Evolutionary conservation across 1,139 yeast genomes (phyloP), one percentile per base, ranked within the genome.

Genomic region (Diutina pseudorugosa): DNA sequence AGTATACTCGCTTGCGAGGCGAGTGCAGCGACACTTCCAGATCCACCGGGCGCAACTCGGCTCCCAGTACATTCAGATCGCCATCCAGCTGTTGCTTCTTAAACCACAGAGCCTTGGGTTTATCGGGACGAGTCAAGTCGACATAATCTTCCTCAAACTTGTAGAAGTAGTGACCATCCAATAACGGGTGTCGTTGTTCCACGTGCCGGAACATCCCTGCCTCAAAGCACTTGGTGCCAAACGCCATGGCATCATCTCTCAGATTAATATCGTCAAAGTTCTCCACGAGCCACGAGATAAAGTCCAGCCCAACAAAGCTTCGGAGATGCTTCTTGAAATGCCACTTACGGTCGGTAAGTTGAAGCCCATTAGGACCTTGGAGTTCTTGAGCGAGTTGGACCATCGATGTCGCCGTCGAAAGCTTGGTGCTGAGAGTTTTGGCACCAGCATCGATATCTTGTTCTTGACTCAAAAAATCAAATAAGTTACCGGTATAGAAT

Each of bases 81-180:
- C 12, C 40, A 4, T 45, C 49, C 21, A 27, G 21, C 21, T 33
- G 6, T 4, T 4, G 16, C 16, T 45, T 45, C 18, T 45, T 45
- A 14, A 45, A 45, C 49, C 49, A 45, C 49, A 27, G 36, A 5
- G 36, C 40, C 16, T 25, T 23, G 23, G 49, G 49, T 33, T 45
- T 25, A 6, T 45, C 49, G 7, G 44, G 42, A 7, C 44, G 62
- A 14, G 67, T 59, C 50, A 66, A 65, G 53, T 72, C 77, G 12
- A 71, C 66, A 59, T 76, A 85, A 47, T 83, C 84, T 1, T 78
- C 79, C 43, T 77, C 77, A 52, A 91, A 66, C 58, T 82, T 85
- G 62, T 93, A 93, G 63, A 91, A 91, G 63, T 90, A 93, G 62
- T 93, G 91, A 0, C 98, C 98, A 68, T 91, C 96, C 53, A 90